phyloP scores from a whole-genome alignment of 2,329 filamentous ascomycete genomes.

The Aureobasidium lini region DNA sequence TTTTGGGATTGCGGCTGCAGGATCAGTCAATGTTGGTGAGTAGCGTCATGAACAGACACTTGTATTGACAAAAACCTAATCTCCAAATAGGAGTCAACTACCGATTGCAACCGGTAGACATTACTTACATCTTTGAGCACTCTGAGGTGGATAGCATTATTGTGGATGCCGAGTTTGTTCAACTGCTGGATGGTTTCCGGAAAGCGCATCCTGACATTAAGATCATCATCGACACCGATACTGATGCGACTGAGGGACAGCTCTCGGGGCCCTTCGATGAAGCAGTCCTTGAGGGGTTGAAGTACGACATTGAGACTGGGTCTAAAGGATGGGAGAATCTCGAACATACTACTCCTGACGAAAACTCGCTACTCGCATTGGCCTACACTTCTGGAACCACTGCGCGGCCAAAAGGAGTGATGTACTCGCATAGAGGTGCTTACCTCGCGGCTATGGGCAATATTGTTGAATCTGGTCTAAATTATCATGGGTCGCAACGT shows the following conservation, averaged over 20 bases:
- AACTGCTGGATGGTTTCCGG: constrained; percentile 60
- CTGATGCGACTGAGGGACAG: constrained; percentile 66
- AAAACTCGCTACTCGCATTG: constrained; percentile 76
- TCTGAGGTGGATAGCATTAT: constrained; percentile 81
- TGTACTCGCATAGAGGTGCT: constrained; percentile 80
- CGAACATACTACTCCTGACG: constrained; percentile 60
- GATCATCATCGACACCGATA: constrained; percentile 77
- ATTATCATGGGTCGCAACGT: constrained; percentile 50
- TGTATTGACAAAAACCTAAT: background rate
- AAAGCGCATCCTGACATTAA: constrained; percentile 55
- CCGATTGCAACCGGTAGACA: constrained; percentile 72
- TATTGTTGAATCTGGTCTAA: constrained; percentile 80
- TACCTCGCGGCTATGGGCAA: constrained; percentile 83
- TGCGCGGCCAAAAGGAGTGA: constrained; percentile 82
- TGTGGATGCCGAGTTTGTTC: constrained; percentile 71
- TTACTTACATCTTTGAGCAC: constrained; percentile 84
- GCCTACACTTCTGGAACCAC: constrained; percentile 95
- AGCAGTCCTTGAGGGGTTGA: constrained; percentile 72
- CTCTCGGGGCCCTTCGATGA: constrained; percentile 74
- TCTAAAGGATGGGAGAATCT: constrained; percentile 69
- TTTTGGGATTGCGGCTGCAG: constrained; percentile 77
- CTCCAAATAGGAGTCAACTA: constrained; percentile 52
- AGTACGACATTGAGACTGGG: constrained; percentile 60
- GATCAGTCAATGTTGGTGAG: constrained; percentile 61
- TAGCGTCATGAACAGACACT: constrained; percentile 22